Conservation (phyloP, 1,284 basidiomycete species). For the Anthracocystis setariae region DNA sequence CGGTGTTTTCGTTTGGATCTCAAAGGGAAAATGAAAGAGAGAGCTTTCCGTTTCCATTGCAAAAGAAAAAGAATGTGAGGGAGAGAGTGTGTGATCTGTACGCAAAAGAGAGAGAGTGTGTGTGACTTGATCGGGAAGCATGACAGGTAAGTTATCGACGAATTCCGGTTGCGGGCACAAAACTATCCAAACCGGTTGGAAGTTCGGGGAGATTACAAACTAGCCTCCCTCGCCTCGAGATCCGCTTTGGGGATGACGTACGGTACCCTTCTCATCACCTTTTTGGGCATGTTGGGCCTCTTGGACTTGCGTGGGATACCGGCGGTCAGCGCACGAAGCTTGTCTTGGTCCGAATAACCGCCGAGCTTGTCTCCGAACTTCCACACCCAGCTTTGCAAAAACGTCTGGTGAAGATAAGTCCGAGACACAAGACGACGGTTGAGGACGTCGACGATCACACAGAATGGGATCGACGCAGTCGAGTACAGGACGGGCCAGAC, state of each 20-base stretch:
- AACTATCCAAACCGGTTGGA: too few species aligned
- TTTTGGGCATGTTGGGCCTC: background rate
- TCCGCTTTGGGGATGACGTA: background rate
- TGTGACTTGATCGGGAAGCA: too few species aligned
- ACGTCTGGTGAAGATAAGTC: constrained; percentile 22
- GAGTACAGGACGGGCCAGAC: constrained; percentile 19
- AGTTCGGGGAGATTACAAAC: too few species aligned
- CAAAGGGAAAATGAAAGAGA: too few species aligned
- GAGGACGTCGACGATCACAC: constrained; percentile 15
- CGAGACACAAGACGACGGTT: constrained; percentile 9
- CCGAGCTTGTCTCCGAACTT: constrained; percentile 20
- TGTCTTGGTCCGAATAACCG: constrained; percentile 21
- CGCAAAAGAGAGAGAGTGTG: too few species aligned
- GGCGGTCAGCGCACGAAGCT: constrained; percentile 17
- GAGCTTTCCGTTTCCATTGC: too few species aligned
- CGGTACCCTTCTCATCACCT: background rate
- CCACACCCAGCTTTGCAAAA: constrained; percentile 27
- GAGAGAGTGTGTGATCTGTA: too few species aligned
- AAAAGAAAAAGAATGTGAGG: too few species aligned
- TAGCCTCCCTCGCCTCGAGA: too few species aligned
- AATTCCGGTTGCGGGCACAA: too few species aligned
- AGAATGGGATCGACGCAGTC: constrained; percentile 4
- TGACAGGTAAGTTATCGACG: too few species aligned
- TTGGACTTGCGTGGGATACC: background rate
- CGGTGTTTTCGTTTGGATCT: too few species aligned